These are phyloP conservation scores for Epichloe elymi DNA, from an alignment of 2,329 filamentous ascomycete genomes.

Conservation along the genomic window DNA sequence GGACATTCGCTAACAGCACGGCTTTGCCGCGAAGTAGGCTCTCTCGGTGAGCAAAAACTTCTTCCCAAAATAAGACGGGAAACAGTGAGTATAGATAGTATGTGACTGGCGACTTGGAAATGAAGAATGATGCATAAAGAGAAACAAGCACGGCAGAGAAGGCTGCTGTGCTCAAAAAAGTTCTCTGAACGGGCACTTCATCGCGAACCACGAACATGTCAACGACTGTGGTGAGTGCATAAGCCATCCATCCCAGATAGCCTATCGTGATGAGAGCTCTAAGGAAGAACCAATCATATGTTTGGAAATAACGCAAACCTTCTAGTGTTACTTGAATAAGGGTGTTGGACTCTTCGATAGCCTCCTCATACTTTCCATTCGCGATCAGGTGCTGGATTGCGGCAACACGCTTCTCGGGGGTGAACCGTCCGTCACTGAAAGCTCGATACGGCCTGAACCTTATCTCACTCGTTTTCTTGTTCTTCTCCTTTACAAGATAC, in stretches of 20 bases:
- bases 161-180: constrained; percentile 40
- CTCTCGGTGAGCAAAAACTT: constrained; percentile 66
- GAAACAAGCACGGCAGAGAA: constrained; percentile 67
- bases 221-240: constrained; percentile 77
- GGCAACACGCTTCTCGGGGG: constrained; percentile 51
- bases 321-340: constrained; percentile 67
- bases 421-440: constrained; percentile 49
- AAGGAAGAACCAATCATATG: constrained; percentile 96
- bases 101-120: constrained; percentile 65
- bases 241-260: constrained; percentile 92
- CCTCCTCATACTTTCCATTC: constrained; percentile 53
- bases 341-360: constrained; percentile 64
- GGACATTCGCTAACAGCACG: constrained; percentile 56
- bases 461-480: constrained; percentile 64
- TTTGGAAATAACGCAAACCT: constrained; percentile 87
- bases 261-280: constrained; percentile 77
- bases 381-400: constrained; percentile 58
- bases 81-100: constrained; percentile 93
- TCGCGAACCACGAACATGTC: constrained; percentile 28
- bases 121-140: constrained; percentile 65
- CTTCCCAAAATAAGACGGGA: constrained; percentile 92
- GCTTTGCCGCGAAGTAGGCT: constrained; percentile 55
- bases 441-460: constrained; percentile 64
- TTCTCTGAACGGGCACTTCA: constrained; percentile 50
- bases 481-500: constrained; percentile 85